A percentile compares a stretch with the other conserved stretches of the same genome.
phyloP scores from a whole-genome alignment of 306 rosid genomes.

The Vigna hirtella region DNA sequence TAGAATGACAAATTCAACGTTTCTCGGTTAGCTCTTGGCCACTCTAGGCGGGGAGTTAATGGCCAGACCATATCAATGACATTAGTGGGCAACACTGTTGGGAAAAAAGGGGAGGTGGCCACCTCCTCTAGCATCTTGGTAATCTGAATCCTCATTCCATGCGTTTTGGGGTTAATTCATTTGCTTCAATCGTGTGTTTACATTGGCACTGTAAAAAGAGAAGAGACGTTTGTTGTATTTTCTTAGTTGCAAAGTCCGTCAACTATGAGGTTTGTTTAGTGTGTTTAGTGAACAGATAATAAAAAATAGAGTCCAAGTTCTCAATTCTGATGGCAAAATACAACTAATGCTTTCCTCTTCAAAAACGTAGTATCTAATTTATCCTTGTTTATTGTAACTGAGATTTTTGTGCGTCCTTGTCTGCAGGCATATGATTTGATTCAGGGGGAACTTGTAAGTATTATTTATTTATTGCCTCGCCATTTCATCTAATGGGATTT shows the following conservation, averaged over 20 bases:
- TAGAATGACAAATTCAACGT: slow-evolving; percentile 53
- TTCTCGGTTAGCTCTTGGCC: slow-evolving; percentile 50
- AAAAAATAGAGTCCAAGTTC: background rate
- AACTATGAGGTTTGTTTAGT: background rate
- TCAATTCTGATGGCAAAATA: background rate
- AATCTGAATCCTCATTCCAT: slow-evolving; percentile 32
- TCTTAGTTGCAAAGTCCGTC: slow-evolving; percentile 6
- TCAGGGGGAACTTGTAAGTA: slow-evolving; percentile 94
- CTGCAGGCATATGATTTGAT: slow-evolving; percentile 86
- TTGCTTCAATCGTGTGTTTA: background rate
- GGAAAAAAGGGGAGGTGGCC: slow-evolving; percentile 46
- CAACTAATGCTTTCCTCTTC: background rate
- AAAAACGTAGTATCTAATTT: background rate
- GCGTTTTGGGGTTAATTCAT: slow-evolving; percentile 29
- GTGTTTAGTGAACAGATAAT: slow-evolving; percentile 22
- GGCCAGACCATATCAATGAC: slow-evolving; percentile 57
- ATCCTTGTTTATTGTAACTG: slow-evolving; percentile 32
- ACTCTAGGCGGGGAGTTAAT: slow-evolving; percentile 40
- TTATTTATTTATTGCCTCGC: slow-evolving; percentile 35
- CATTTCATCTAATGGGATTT: background rate
- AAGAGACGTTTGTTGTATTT: background rate
- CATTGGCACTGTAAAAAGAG: background rate
- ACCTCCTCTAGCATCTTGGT: slow-evolving; percentile 73
- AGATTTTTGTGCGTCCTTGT: slow-evolving; percentile 23
- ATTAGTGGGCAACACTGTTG: slow-evolving; percentile 60